Evolutionary conservation across 352 stramenopile genomes (phyloP), one percentile per base, ranked within the genome.

Genomic region (Pythium sukuiense): DNA sequence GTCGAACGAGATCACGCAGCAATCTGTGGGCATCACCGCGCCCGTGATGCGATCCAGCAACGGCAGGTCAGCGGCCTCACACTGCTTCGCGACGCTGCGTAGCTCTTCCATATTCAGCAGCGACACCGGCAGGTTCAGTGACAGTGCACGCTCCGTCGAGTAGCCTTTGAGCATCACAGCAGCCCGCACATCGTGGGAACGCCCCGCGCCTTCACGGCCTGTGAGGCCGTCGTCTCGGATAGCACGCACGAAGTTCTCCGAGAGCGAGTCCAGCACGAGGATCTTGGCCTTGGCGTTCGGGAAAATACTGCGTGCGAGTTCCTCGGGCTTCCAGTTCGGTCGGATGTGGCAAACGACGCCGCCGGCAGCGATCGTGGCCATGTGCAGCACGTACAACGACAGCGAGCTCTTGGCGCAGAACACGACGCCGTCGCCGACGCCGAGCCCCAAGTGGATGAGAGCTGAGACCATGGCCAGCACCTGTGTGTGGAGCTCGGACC

Each of bases 321-420:
- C 85, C 0, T 69, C 37, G 0, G 72, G 45, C 16, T 65, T 79
- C 85, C 85, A 94, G 11, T 73, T 79, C 5, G 65, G 57, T 12
- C 81, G 80, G 5, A 94, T 65, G 45, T 94, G 83, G 13, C 69
- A 64, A 3, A 89, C 82, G 11, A 88, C 67, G 27, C 83, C 85
- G 26, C 85, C 85, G 2, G 83, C 50, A 0, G 80, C 72, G 33
- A 89, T 66, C 11, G 72, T 76, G 0, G 85, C 85, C 46, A 92
- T 71, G 59, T 92, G 85, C 24, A 94, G 50, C 0, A 84, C 68
- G 49, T 86, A 81, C 26, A 92, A 55, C 18, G 79, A 49, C 2
- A 79, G 73, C 55, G 76, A 82, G 33, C 63, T 74, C 49, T 71
- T 73, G 3, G 75, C 76, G 63, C 69, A 76, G 55, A 90, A 61